Percentiles rank a stretch among this genome's conserved stretches.
These are phyloP conservation scores for Teratosphaeria zuluensis DNA, from an alignment of 2,329 filamentous ascomycete species.

Conservation along the genomic window DNA sequence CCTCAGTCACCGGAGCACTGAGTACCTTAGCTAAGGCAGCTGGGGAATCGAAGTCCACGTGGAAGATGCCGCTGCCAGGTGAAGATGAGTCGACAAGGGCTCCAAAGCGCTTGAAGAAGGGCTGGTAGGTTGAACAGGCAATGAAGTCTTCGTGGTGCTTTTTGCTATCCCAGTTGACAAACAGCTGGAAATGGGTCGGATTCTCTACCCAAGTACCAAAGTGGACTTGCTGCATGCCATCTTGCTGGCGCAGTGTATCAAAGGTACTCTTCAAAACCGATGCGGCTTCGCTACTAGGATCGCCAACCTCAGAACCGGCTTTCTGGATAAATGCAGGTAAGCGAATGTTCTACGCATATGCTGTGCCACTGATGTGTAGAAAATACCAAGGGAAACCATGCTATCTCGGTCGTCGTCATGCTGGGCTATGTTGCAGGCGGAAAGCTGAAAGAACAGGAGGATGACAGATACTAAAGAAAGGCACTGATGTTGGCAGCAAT, in stretches of 20 bases:
- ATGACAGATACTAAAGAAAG: background rate
- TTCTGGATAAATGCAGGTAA: constrained; percentile 6
- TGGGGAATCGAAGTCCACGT: constrained; percentile 24
- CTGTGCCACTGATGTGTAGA: background rate
- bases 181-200: constrained; percentile 27
- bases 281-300: constrained; percentile 19
- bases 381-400: constrained; percentile 25
- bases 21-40: constrained; percentile 13
- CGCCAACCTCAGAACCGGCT: constrained; percentile 26
- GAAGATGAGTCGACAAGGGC: constrained; percentile 19
- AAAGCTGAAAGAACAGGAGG: background rate
- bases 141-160: constrained; percentile 33
- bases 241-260: constrained; percentile 25
- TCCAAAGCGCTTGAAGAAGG: constrained; percentile 27
- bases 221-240: constrained; percentile 27
- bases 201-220: constrained; percentile 33
- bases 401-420: constrained; percentile 33
- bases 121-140: constrained; percentile 25
- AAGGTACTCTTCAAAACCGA: constrained; percentile 24
- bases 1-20: constrained; percentile 40
- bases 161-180: constrained; percentile 36
- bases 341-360: background rate
- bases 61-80: constrained; percentile 17
- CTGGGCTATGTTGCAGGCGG: background rate
- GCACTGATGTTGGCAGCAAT: background rate